These are phyloP conservation scores for Monascus ruber DNA, from an alignment of 2,329 filamentous ascomycete species.

Conservation along the genomic window DNA sequence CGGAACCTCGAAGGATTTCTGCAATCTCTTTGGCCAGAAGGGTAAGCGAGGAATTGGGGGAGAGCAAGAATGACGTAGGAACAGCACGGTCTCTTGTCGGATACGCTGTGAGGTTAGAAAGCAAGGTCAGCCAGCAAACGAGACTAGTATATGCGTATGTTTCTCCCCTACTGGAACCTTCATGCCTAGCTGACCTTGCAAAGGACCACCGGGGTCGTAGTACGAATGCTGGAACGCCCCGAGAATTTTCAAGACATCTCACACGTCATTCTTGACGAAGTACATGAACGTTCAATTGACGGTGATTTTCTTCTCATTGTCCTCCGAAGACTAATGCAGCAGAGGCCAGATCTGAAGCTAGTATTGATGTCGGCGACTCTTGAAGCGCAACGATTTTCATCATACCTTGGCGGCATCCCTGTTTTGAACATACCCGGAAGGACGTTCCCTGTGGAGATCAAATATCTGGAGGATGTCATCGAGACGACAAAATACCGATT, in stretches of 20 bases:
- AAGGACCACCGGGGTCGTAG: conserved; percentile 67
- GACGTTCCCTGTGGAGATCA: conserved; percentile 82
- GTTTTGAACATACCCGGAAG: conserved; percentile 84
- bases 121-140: conserved; percentile 70
- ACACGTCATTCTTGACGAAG: conserved; percentile 91
- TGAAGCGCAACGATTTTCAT: conserved; percentile 81
- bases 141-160: conserved; percentile 75
- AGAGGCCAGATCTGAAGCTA: conserved; percentile 75
- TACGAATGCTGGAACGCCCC: conserved; percentile 88
- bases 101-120: conserved; percentile 87
- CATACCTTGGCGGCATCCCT: conserved; percentile 74
- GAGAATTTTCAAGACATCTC: conserved; percentile 81
- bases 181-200: conserved; percentile 5
- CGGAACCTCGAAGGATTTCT: conserved; percentile 88
- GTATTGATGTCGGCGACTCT: conserved; percentile 97
- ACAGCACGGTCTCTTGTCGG: conserved; percentile 76
- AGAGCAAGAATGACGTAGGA: conserved; percentile 69
- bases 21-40: conserved; percentile 86
- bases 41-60: conserved; percentile 89
- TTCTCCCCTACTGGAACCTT: neutral
- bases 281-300: conserved; percentile 92
- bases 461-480: conserved; percentile 84
- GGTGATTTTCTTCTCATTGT: conserved; percentile 94
- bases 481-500: conserved; percentile 69
- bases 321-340: conserved; percentile 66